Base-by-base conservation (phyloP, 1,284 basidiomycete species). In the Cryptococcus sp. region DNA sequence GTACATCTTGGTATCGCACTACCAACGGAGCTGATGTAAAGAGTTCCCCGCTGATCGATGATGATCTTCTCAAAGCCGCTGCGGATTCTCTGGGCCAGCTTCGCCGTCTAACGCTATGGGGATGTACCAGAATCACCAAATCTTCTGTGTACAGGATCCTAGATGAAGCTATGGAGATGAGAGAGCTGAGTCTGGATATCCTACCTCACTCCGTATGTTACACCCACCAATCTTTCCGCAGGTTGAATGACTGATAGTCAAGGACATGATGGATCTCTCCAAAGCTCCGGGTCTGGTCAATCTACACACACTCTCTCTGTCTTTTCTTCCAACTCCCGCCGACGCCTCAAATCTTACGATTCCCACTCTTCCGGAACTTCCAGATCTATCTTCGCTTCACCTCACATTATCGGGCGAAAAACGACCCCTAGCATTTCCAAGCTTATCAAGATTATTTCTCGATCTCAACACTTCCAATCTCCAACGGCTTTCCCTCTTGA, bases 171-270 rank as follows among this genome's bases (percentile, higher is more conserved):
- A 51, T 57, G 24, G 43, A 59, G 18, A 52, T 75, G 2, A 59
- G 67, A 48, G 72, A 73, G 40, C 56, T 75, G 2, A 65, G 62
- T 3, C 43, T 74, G 7, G 72, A 74, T 45, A 67, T 65, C 4
- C 49, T 65, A 14, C 61, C 63, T 3, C 60, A 67, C 31, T 68
- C 67, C 0, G 69, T 67, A 45, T 52, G 63, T 53, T 16, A n/a
- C 36, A n/a, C 24, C 22, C 7, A 13, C n/a, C 39, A 21, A 22
- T 22, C n/a, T 18, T 1, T 24, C 19, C 49, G 13, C 7, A 21
- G 37, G 5, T 40, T 40, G n/a, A n/a, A n/a, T n/a, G n/a, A 22
- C 19, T 24, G 13, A 50, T 11, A 53, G 32, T 11, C 14, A 25
- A 69, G 67, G 59, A 54, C 7, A 49, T 70, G 2, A 39, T 60